A percentile compares a stretch with the other conserved stretches of the same genome.
Conservation (phyloP, 2,329 filamentous ascomycete species). For the Aschersonia sp. region DNA sequence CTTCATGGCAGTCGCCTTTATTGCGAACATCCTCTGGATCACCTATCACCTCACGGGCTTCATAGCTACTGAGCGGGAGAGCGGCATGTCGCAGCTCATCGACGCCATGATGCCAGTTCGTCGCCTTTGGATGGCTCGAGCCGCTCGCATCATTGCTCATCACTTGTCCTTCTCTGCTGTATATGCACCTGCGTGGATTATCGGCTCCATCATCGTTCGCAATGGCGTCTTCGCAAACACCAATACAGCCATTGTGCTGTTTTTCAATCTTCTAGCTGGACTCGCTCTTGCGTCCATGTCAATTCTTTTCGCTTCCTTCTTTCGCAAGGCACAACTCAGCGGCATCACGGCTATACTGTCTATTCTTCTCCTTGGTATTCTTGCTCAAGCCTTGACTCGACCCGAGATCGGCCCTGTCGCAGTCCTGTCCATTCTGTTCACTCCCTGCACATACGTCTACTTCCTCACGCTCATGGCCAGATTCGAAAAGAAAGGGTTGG, state of each 20-base stretch:
- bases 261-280: conserved; percentile 66
- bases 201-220: conserved; percentile 53
- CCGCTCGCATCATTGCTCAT: conserved; percentile 62
- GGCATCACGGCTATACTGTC: conserved; percentile 66
- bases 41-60: conserved; percentile 80
- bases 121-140: conserved; percentile 61
- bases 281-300: conserved; percentile 68
- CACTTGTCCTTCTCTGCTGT: conserved; percentile 69
- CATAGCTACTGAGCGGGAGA: conserved; percentile 73
- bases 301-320: conserved; percentile 69
- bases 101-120: conserved; percentile 83
- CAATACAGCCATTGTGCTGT: conserved; percentile 48
- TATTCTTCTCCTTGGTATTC: conserved; percentile 62
- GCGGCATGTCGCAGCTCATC: conserved; percentile 75
- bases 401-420: conserved; percentile 50
- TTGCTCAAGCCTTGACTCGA: conserved; percentile 60
- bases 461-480: conserved; percentile 65
- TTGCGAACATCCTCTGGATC: conserved; percentile 66
- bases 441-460: conserved; percentile 78
- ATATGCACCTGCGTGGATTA: conserved; percentile 72
- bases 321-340: conserved; percentile 76
- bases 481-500: conserved; percentile 49
- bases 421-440: conserved; percentile 62
- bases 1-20: conserved; percentile 65
- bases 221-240: conserved; percentile 52